Base-by-base conservation (phyloP, 306 rosid genomes). In the Castanea sativa region DNA sequence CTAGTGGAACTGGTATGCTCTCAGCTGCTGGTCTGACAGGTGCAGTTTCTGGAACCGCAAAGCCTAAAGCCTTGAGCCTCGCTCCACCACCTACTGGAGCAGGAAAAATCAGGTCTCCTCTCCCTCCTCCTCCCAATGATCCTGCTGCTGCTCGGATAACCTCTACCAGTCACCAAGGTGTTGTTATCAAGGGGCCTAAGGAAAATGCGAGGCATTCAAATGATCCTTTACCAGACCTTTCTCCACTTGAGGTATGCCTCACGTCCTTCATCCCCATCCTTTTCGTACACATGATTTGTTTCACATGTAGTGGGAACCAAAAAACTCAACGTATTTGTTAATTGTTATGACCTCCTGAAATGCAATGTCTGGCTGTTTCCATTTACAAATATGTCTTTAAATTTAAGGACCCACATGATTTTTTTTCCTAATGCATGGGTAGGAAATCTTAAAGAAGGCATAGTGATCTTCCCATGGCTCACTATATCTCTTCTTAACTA, bases 71-170 rank as follows among this genome's bases (percentile, higher is more conserved):
- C 5, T 61, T 93, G 78, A 80, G 91, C 69, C 88, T 96, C 76
- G 96, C 97, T 55, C 99, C 99, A 52, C 98, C 99, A 4, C 99
- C 99, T 1, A 72, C 74, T 3, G 93, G 96, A 58, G 16, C 89
- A 1, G 93, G 88, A 70, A 96, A 91, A 81, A 85, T 88, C 71
- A 89, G 98, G 87, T 87, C 97, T 73, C 91, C 96, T 4, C 92
- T 95, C 74, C 99, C 96, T 30, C 99, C 91, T 14, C 99, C 99
- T 49, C 98, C 99, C 2, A 90, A 93, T 81, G 99, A 96, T 81
- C 98, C 98, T 23, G 97, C 84, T 71, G 91, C 90, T 57, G 85
- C 88, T 60, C 89, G 99, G 78, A 86, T 86, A 78, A 80, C 82
- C 58, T 84, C 97, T 57, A 80, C 86, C 18, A 38, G 76, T 43